Percentiles rank a stretch among this genome's conserved stretches.
Conservation (phyloP, 2,329 filamentous ascomycete species). For the Fusarium albidum region DNA sequence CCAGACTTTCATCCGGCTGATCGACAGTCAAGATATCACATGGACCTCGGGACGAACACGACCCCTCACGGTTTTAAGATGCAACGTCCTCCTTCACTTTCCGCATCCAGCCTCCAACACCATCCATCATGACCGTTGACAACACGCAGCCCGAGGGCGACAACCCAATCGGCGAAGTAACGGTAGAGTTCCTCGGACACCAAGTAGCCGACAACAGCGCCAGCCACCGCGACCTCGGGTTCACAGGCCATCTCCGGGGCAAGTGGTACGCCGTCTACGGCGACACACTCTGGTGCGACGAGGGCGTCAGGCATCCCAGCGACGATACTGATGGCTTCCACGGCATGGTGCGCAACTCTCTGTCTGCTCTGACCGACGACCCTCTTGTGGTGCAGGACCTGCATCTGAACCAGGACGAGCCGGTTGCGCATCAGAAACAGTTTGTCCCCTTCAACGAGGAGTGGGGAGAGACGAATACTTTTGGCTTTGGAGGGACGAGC, state of each 20-base stretch:
- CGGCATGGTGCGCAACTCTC: conserved; percentile 50
- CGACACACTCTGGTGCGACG: conserved; percentile 45
- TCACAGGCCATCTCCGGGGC: conserved; percentile 45
- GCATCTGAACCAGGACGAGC: conserved; percentile 44
- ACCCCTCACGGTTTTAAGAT: no score
- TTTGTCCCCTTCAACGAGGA: conserved; percentile 47
- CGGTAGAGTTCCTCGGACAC: conserved; percentile 44
- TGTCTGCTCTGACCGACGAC: conserved; percentile 46
- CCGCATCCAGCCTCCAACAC: no score
- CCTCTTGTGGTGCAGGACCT: conserved; percentile 48
- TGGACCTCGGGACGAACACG: no score
- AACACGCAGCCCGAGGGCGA: conserved; percentile 48
- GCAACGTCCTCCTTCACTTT: no score
- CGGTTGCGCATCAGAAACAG: conserved; percentile 44
- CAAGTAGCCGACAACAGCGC: conserved; percentile 49
- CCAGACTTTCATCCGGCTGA: no score
- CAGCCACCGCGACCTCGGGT: conserved; percentile 48
- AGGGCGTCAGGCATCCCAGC: conserved; percentile 43
- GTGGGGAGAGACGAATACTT: conserved; percentile 47
- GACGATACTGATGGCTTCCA: conserved; percentile 46
- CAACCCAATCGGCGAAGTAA: conserved; percentile 44
- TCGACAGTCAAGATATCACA: no score
- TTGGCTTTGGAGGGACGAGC: conserved; percentile 51
- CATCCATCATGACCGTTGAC: conserved; percentile 42
- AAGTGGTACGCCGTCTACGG: conserved; percentile 51